phyloP scores from a whole-genome alignment of 2,329 filamentous ascomycete species.

The Lojkania enalia region DNA sequence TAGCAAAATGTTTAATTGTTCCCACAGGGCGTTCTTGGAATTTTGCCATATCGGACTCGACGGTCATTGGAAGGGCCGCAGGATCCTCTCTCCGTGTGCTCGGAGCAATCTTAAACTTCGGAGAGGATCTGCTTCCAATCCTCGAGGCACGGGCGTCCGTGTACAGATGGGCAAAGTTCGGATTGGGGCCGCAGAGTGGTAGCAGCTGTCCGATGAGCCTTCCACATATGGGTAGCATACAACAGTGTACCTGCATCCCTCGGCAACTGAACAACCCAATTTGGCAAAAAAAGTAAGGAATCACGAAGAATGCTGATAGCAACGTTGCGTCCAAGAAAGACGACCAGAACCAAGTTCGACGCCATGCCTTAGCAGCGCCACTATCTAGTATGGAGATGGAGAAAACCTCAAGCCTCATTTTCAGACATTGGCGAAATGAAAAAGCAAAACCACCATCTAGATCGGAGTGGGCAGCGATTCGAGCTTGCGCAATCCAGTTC shows the following conservation, averaged over 20 bases:
- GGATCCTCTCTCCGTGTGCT: not conserved
- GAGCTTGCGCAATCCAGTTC: conserved; percentile 16
- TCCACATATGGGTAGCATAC: not conserved
- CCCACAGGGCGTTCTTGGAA: too few relatives aligned
- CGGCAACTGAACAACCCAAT: not conserved
- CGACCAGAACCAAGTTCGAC: conserved; percentile 11
- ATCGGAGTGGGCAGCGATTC: conserved; percentile 15
- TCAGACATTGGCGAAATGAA: conserved; percentile 6
- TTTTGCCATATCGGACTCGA: too few relatives aligned
- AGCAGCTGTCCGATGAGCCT: not conserved
- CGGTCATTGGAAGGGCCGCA: too few relatives aligned
- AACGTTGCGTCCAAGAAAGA: conserved; percentile 12
- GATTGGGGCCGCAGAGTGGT: conserved; percentile 7
- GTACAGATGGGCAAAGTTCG: too few relatives aligned
- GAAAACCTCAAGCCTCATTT: conserved; percentile 8
- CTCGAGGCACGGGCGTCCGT: too few relatives aligned
- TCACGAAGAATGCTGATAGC: conserved; percentile 12
- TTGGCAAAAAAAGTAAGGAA: conserved; percentile 1
- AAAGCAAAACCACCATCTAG: not conserved
- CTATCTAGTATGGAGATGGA: conserved; percentile 1
- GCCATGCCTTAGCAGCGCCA: conserved; percentile 4
- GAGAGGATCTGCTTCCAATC: not conserved
- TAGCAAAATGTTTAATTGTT: too few relatives aligned
- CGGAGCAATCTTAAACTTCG: conserved; percentile 12
- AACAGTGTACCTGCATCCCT: conserved; percentile 8